Conservation (phyloP, 148 eudicot genomes). For the Pharnaceum exiguum region DNA sequence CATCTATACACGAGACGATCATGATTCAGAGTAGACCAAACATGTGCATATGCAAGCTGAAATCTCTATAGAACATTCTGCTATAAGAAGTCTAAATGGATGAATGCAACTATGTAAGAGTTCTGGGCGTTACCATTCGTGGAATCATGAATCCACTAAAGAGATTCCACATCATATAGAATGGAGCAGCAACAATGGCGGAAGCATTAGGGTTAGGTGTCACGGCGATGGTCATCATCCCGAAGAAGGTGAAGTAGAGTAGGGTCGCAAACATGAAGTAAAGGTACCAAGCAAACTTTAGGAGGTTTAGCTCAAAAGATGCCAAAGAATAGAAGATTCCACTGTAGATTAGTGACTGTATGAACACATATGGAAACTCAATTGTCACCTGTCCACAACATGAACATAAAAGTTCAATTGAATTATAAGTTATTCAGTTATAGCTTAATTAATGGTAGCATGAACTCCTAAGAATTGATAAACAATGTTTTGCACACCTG, state of each 20-base stretch:
- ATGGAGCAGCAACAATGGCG: constrained; percentile 77
- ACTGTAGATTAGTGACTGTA: constrained; percentile 77
- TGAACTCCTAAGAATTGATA: too few species aligned
- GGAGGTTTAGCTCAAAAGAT: constrained; percentile 53
- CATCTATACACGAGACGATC: too few species aligned
- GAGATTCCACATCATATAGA: constrained; percentile 94
- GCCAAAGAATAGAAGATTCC: constrained; percentile 79
- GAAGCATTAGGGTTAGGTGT: constrained; percentile 88
- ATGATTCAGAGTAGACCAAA: too few species aligned
- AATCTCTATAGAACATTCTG: too few species aligned
- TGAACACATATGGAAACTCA: constrained; percentile 79
- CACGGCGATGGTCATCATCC: constrained; percentile 83
- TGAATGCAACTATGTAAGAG: not conserved
- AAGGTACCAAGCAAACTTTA: constrained; percentile 62
- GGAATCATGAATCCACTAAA: constrained; percentile 91
- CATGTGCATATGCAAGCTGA: too few species aligned
- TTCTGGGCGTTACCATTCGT: constrained; percentile 42
- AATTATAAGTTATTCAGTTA: too few species aligned
- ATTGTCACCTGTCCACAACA: constrained; percentile 50
- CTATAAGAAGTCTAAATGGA: too few species aligned
- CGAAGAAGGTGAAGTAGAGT: constrained; percentile 81
- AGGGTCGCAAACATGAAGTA: constrained; percentile 82
- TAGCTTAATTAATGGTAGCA: too few species aligned
- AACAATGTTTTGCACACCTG: constrained; percentile 59
- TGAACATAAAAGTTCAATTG: not conserved